Percentiles rank a stretch among this genome's conserved stretches.
Conservation (phyloP, 1,284 basidiomycete genomes). For the Trichosporon ovoides region DNA sequence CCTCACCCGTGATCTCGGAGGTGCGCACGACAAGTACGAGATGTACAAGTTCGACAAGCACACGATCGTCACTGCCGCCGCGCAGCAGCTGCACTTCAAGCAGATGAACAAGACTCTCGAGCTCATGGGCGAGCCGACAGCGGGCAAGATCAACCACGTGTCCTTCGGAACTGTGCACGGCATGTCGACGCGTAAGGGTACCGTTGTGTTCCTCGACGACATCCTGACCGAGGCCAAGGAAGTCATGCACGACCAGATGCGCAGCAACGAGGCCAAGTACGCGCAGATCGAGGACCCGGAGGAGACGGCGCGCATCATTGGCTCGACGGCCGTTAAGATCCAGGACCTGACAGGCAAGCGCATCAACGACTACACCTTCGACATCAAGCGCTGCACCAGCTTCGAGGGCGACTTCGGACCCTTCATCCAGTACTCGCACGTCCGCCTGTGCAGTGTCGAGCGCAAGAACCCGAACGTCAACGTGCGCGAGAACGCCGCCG, state of each 20-base stretch:
- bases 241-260: constrained; percentile 97
- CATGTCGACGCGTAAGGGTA: constrained; percentile 97
- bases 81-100: constrained; percentile 87
- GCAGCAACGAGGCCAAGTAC: constrained; percentile 90
- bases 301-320: constrained; percentile 73
- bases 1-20: constrained; percentile 95
- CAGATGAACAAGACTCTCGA: constrained; percentile 95
- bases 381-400: constrained; percentile 90
- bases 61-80: constrained; percentile 92
- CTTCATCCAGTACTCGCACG: constrained; percentile 95
- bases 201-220: constrained; percentile 91
- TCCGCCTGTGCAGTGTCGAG: constrained; percentile 84
- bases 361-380: constrained; percentile 94
- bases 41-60: constrained; percentile 96
- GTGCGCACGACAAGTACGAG: constrained; percentile 85
- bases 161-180: constrained; percentile 90
- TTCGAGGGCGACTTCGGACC: constrained; percentile 95
- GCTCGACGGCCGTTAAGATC: constrained; percentile 95
- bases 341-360: constrained; percentile 96
- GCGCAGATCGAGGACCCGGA: constrained; percentile 83
- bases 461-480: constrained; percentile 84
- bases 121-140: constrained; percentile 85
- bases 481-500: constrained; percentile 60
- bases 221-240: constrained; percentile 86
- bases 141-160: constrained; percentile 74